Percentiles rank a stretch among this genome's conserved stretches.
Evolutionary conservation across 805 yeast species (phyloP).

Genomic region (Starmerella bombicola): DNA sequence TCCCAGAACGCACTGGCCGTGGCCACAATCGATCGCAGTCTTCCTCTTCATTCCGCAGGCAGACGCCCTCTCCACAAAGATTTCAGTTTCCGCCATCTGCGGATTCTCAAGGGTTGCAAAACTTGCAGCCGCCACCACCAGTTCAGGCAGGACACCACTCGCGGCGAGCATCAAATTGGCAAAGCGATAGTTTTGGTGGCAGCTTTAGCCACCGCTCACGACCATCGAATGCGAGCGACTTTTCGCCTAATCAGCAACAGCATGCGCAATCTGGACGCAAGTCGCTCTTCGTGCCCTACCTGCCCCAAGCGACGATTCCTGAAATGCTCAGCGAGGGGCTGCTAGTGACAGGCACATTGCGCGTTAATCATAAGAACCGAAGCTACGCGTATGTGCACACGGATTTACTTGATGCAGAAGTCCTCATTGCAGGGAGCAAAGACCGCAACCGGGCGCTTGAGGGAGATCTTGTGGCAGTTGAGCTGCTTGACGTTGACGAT

Average conservation of each 20-base stretch:
- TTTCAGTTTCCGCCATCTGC: conserved; percentile 19
- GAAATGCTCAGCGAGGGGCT: conserved; percentile 80
- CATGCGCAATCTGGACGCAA: conserved; percentile 24
- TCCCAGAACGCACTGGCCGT: conserved; percentile 1
- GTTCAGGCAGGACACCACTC: neutral
- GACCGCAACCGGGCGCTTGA: conserved; percentile 96
- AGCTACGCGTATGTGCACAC: conserved; percentile 98
- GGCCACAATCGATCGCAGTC: conserved; percentile 18
- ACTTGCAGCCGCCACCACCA: neutral
- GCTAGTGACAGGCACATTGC: conserved; percentile 77
- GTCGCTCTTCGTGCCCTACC: conserved; percentile 87
- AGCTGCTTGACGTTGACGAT: conserved; percentile 85
- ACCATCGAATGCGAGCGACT: conserved; percentile 16
- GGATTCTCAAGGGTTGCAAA: neutral
- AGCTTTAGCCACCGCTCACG: conserved; percentile 14
- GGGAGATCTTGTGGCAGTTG: conserved; percentile 94
- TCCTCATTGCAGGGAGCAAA: conserved; percentile 94
- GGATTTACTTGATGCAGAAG: conserved; percentile 88
- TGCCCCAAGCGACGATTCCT: conserved; percentile 87
- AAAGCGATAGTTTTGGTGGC: neutral
- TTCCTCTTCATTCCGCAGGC: conserved; percentile 21
- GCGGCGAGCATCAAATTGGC: neutral
- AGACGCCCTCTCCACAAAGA: conserved; percentile 20
- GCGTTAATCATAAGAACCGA: conserved; percentile 92
- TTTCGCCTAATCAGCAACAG: conserved; percentile 2